Conservation (phyloP, 2,329 filamentous ascomycete genomes). For the Alternaria brassicicola region DNA sequence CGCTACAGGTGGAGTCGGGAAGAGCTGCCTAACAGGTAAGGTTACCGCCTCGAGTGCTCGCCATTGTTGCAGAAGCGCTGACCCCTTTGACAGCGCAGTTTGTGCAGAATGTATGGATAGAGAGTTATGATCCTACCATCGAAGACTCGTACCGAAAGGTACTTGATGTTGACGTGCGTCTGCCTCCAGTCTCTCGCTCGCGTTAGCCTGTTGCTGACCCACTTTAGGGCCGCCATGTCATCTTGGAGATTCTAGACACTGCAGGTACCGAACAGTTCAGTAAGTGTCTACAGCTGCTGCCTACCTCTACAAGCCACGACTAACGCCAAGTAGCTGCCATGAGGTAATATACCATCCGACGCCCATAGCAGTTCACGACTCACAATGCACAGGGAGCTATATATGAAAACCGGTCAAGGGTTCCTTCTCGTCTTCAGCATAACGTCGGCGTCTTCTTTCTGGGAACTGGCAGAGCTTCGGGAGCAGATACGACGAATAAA, state of each 20-base stretch:
- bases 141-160: conserved; percentile 67
- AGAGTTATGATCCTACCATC: conserved; percentile 69
- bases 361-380: conserved; percentile 16
- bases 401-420: conserved; percentile 92
- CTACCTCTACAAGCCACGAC: conserved; percentile 2
- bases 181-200: not conserved
- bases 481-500: conserved; percentile 93
- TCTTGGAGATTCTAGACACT: conserved; percentile 90
- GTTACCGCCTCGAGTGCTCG: conserved; percentile 23
- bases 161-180: conserved; percentile 79
- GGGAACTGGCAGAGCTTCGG: conserved; percentile 78
- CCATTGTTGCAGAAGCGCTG: conserved; percentile 13
- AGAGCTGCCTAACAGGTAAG: conserved; percentile 87
- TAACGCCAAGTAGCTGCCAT: conserved; percentile 40
- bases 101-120: conserved; percentile 93
- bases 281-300: conserved; percentile 54
- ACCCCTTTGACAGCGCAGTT: conserved; percentile 70
- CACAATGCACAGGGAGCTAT: conserved; percentile 37
- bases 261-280: conserved; percentile 93
- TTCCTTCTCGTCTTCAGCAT: conserved; percentile 94
- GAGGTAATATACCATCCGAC: conserved; percentile 35
- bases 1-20: conserved; percentile 79
- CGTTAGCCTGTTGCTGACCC: conserved; percentile 17
- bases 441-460: conserved; percentile 80
- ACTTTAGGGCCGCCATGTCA: conserved; percentile 78